Percentiles rank a stretch among this genome's conserved stretches.
Conservation (phyloP, 768 basidiomycete genomes). For the Melanogaster broomeanus region DNA sequence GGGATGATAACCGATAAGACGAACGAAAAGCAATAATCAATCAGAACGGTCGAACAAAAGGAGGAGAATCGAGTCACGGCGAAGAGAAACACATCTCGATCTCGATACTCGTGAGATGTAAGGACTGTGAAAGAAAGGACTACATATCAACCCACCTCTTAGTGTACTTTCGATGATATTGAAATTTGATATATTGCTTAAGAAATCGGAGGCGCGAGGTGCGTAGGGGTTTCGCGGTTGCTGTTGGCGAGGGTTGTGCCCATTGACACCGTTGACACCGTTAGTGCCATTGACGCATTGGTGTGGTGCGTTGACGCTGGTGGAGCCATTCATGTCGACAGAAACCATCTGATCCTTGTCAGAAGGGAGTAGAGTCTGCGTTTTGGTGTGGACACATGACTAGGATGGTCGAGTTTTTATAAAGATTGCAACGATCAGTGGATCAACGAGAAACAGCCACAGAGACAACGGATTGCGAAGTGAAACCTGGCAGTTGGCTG, state of each 20-base stretch:
- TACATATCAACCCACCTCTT: slow-evolving; percentile 59
- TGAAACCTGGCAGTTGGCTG: not conserved
- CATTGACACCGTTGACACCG: slow-evolving; percentile 41
- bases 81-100: not conserved
- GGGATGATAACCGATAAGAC: not conserved
- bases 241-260: slow-evolving; percentile 35
- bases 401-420: not conserved
- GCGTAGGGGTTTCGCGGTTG: slow-evolving; percentile 78
- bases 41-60: no score
- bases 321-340: slow-evolving; percentile 51
- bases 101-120: not conserved
- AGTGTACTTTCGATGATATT: slow-evolving; percentile 97
- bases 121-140: not conserved
- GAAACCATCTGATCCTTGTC: slow-evolving; percentile 68
- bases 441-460: not conserved
- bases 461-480: not conserved
- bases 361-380: slow-evolving; percentile 44
- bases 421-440: not conserved
- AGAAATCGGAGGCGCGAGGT: slow-evolving; percentile 87
- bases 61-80: no score
- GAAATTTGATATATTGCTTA: slow-evolving; percentile 91
- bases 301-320: slow-evolving; percentile 39
- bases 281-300: slow-evolving; percentile 34
- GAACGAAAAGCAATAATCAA: no score
- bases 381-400: slow-evolving; percentile 59